Percentiles rank a stretch among this genome's conserved stretches.
Evolutionary conservation across 805 yeast species (phyloP).

Genomic region (Monosporozyma siamensis): DNA sequence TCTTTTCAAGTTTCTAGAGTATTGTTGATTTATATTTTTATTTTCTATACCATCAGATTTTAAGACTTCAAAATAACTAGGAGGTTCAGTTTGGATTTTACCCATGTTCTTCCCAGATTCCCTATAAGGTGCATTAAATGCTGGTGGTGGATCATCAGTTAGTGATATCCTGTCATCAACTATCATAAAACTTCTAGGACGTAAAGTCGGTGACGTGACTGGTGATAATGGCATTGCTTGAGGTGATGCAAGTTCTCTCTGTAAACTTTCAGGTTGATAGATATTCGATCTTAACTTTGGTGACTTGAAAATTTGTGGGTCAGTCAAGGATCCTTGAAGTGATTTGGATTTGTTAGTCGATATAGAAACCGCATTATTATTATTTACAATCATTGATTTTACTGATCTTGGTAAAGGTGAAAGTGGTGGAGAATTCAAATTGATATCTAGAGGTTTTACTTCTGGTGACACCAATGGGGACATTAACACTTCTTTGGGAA

Average conservation of each 20-base stretch:
- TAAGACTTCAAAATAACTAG: constrained; percentile 28
- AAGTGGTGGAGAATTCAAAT: constrained; percentile 7
- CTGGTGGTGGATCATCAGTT: neutral
- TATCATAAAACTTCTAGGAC: constrained; percentile 38
- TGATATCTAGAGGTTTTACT: constrained; percentile 11
- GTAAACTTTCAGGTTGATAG: constrained; percentile 44
- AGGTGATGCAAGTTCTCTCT: constrained; percentile 45
- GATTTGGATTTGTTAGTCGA: too few relatives aligned
- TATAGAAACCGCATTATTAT: too few relatives aligned
- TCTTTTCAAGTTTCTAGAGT: neutral
- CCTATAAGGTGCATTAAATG: neutral
- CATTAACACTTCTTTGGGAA: constrained; percentile 31
- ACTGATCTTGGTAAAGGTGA: constrained; percentile 7
- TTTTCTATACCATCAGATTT: constrained; percentile 11
- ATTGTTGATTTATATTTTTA: neutral
- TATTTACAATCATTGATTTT: neutral
- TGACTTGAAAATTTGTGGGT: constrained; percentile 14
- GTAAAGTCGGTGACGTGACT: constrained; percentile 33
- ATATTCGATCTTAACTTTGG: constrained; percentile 37
- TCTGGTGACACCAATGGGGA: constrained; percentile 47
- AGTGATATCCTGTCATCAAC: constrained; percentile 3
- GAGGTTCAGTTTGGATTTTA: constrained; percentile 18
- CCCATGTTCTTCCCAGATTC: too few relatives aligned
- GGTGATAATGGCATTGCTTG: constrained; percentile 59
- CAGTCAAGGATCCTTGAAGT: neutral